A percentile compares a stretch with the other conserved stretches of the same genome.
phyloP scores from a whole-genome alignment of 2,329 filamentous ascomycete species.

The Sclerotinia nivalis region DNA sequence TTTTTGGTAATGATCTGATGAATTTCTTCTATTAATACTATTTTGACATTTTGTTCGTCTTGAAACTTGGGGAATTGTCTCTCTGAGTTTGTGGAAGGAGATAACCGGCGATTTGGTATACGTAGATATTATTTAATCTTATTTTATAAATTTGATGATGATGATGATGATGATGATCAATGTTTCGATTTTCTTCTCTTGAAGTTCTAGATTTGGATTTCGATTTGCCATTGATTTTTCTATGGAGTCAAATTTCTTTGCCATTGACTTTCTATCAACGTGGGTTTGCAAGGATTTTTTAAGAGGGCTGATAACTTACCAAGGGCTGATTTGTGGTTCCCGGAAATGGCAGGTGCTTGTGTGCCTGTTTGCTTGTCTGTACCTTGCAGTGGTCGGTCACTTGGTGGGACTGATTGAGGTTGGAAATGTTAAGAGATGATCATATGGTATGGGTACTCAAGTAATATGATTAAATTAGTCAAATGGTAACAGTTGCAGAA shows the following conservation, averaged over 20 bases:
- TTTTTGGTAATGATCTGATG: not conserved
- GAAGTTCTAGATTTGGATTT: constrained; percentile 5
- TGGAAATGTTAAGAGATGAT: not conserved
- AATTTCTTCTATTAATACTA: not conserved
- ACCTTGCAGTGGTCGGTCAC: constrained; percentile 3
- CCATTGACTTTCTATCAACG: not conserved
- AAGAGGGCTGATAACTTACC: not conserved
- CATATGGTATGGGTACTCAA: not conserved
- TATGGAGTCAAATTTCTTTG: constrained; percentile 9
- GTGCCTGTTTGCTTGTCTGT: not conserved
- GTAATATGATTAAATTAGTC: too few relatives aligned
- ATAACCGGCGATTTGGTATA: not conserved
- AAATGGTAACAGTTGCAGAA: not conserved
- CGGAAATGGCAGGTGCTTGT: not conserved
- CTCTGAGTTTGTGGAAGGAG: not conserved
- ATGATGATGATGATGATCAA: constrained; percentile 2
- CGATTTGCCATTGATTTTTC: not conserved
- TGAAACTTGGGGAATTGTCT: not conserved
- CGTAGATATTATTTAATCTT: not conserved
- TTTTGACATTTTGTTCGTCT: too few relatives aligned
- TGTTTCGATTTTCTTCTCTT: not conserved
- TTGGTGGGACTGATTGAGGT: not conserved
- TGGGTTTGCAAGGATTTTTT: not conserved
- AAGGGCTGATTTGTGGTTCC: not conserved
- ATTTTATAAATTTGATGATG: constrained; percentile 2